These are phyloP conservation scores for Penicillium simplicissimum DNA, from an alignment of 495 filamentous ascomycete species.

Conservation along the genomic window DNA sequence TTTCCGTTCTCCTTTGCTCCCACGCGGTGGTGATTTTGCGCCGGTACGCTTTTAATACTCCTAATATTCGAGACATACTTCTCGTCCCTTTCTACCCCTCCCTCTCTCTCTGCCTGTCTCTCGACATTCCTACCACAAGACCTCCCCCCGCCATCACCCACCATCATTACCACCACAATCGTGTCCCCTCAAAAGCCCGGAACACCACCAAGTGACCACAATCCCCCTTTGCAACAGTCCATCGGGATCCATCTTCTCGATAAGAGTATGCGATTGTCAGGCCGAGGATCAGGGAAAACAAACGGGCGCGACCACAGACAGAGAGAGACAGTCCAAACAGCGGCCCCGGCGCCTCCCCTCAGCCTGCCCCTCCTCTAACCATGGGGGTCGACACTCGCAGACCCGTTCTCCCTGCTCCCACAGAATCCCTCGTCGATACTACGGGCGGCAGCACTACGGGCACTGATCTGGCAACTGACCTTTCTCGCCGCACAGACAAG, in stretches of 20 bases:
- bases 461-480: constrained; percentile 75
- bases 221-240: constrained; percentile 6
- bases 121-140: constrained; percentile 9
- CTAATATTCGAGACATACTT: constrained; percentile 9
- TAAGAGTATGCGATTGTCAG: constrained; percentile 40
- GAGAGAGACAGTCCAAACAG: constrained; percentile 1
- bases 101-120: not conserved
- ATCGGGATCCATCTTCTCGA: constrained; percentile 22
- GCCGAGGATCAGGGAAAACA: constrained; percentile 19
- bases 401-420: constrained; percentile 74
- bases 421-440: constrained; percentile 70
- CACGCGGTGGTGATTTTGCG: constrained; percentile 22
- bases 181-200: constrained; percentile 12
- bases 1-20: constrained; percentile 18
- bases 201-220: constrained; percentile 7
- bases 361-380: constrained; percentile 34
- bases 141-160: constrained; percentile 17
- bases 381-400: constrained; percentile 74
- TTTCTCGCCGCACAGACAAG: constrained; percentile 77
- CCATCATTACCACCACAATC: constrained; percentile 5
- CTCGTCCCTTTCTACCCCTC: constrained; percentile 8
- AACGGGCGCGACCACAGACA: not conserved
- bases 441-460: constrained; percentile 59
- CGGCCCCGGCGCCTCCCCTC: not conserved
- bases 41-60: constrained; percentile 30